Base-by-base conservation (phyloP, 305 asterid species). In the Rubia occidens region DNA sequence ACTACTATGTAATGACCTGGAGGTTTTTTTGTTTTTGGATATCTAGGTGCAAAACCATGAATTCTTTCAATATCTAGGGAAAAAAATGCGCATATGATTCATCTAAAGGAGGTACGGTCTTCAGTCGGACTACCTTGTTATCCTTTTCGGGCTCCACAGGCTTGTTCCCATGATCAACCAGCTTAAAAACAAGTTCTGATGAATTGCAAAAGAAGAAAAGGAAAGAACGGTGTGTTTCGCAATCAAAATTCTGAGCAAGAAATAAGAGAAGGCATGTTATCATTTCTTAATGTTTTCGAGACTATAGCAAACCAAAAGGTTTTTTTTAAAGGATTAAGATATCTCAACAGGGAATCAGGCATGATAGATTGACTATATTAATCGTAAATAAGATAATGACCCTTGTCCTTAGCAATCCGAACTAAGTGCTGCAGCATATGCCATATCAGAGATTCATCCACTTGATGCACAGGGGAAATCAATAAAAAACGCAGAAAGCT, bases 1-100 rank as follows among this genome's bases (percentile, higher is more conserved):
- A 81, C 67, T 90, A n/a, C 91, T 1, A 93, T 79, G 75, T 88
- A 85, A 81, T 88, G 96, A 42, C 85, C 94, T 0, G 98, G 94
- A 73, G 98, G 98, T 78, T 80, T 77, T 68, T 88, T 69, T 44
- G 97, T 87, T 2, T 76, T 80, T 53, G 91, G 85, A 42, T 93
- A 85, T 71, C 77, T 84, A 11, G 91, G 96, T 13, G 85, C 49
- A 81, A 93, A 88, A 24, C 90, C 88, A 75, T 90, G 82, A 58
- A 90, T 84, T 77, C 90, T 82, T 62, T 87, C 89, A 24, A 92
- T 85, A 76, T 89, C 97, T n/a, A 82, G 83, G 74, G 85, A 79
- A 64, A 92, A 87, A 96, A 88, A 63, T 85, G 89, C 11, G 65
- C 76, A 51, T 76, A 87, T 26, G 88, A 79, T 64, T 77, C 89